Base-by-base conservation (phyloP, 2,329 filamentous ascomycete genomes). In the Pseudocercospora fuligena region DNA sequence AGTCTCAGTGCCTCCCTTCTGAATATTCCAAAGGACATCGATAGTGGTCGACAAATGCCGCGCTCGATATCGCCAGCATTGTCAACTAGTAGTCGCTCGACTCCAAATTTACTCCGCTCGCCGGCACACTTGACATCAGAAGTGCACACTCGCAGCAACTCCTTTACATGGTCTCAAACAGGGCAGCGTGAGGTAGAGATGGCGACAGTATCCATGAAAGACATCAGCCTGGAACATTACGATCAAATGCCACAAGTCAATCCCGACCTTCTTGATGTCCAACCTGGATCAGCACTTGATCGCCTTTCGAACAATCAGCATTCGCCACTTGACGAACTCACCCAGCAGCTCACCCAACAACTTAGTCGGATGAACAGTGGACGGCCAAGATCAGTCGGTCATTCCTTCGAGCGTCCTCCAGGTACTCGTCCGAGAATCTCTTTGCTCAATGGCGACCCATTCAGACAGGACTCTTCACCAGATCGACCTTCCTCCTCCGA, bases 261-360 rank as follows among this genome's bases (percentile, higher is more conserved):
- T 23, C n/a, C 56, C 16, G 31, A 43, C 9, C 29, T 36, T 25
- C 31, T 19, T 21, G 16, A 21, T 19, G 8, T 27, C 8, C 27
- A 40, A 25, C 6, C 56, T 19, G 31, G 31, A 36, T 58, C 56
- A 43, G 56, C 56, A n/a, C 31, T 58, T 4, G 56, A 58, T 19
- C 29, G n/a, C 33, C 25, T 62, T 3, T 60, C 74, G 16, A 63
- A 66, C 3, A 69, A 73, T 51, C 72, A 70, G 9, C 64, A 67
- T 19, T 78, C 76, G 8, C 76, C 76, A 11, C 68, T 78, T 3
- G 76, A 79, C 46, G 72, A 74, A 16, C 67, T 79, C 11, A 73
- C 71, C 2, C 72, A 73, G 57, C 63, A 73, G n/a, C 67, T 79
- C 9, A 73, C 72, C 5, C 72, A 73, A 54, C 63, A 73, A 11